phyloP scores from a whole-genome alignment of 345 rosid genomes.

The Lepidium sativum region DNA sequence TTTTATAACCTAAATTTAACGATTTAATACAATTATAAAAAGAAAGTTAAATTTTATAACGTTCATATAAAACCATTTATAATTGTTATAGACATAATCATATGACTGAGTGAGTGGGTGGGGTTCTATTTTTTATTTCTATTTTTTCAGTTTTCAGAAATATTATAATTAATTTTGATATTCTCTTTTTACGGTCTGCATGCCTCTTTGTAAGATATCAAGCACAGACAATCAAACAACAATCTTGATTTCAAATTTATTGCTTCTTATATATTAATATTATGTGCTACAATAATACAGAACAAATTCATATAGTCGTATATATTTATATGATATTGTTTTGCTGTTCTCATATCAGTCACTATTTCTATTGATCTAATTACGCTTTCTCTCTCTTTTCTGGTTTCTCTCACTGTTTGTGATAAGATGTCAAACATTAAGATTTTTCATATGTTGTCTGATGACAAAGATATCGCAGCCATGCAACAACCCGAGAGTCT shows the following conservation, averaged over 20 bases:
- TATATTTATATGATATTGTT: no score
- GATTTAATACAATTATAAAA: no score
- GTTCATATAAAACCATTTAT: not conserved
- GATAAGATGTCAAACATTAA: conserved; percentile 33
- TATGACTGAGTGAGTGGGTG: not conserved
- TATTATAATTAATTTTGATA: not conserved
- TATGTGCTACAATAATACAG: not conserved
- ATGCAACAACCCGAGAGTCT: conserved; percentile 37
- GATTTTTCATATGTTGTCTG: conserved; percentile 28
- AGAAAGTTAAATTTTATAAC: no score
- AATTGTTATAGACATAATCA: not conserved
- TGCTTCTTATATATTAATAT: not conserved
- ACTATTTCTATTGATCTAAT: not conserved
- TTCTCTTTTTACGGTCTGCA: conserved; percentile 17
- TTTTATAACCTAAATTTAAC: no score
- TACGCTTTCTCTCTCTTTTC: not conserved
- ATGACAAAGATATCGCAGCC: conserved; percentile 34
- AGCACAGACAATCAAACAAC: not conserved
- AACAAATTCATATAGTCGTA: not conserved
- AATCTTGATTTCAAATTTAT: not conserved
- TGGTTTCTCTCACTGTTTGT: conserved; percentile 20
- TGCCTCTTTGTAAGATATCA: conserved; percentile 1
- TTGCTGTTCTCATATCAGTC: not conserved
- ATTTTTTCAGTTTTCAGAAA: not conserved
- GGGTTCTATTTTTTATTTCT: not conserved